Evolutionary conservation across 805 yeast species (phyloP).

Genomic region (Barnettozyma californica): DNA sequence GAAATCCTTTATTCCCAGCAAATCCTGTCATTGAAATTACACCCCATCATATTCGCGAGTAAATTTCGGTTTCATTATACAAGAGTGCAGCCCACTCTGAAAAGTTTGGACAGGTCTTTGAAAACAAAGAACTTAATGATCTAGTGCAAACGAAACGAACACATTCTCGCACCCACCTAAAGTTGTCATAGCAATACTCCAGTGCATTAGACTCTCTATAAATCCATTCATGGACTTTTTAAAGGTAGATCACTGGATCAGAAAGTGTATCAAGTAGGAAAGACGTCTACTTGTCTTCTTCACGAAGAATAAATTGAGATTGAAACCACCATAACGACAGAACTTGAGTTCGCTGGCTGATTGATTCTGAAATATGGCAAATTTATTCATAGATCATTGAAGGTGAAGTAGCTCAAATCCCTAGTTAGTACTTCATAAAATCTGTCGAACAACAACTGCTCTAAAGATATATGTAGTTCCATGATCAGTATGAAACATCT

Average conservation of each 20-base stretch:
- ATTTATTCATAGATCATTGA: slow-evolving; percentile 29
- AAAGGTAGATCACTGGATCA: slow-evolving; percentile 36
- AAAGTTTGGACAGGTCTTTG: slow-evolving; percentile 32
- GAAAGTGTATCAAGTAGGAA: slow-evolving; percentile 33
- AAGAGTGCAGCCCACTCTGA: slow-evolving; percentile 29
- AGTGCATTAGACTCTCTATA: slow-evolving; percentile 35
- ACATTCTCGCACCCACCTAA: slow-evolving; percentile 36
- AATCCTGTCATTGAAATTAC: slow-evolving; percentile 29
- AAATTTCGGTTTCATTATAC: slow-evolving; percentile 33
- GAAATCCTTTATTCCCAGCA: slow-evolving; percentile 37
- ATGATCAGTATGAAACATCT: slow-evolving; percentile 36
- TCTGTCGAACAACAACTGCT: slow-evolving; percentile 30
- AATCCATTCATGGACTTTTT: slow-evolving; percentile 36
- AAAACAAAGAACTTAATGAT: slow-evolving; percentile 32
- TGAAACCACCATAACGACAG: slow-evolving; percentile 37
- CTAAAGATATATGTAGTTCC: slow-evolving; percentile 34
- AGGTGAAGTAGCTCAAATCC: slow-evolving; percentile 32
- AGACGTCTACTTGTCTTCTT: slow-evolving; percentile 36
- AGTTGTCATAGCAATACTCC: slow-evolving; percentile 33
- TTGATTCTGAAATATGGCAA: slow-evolving; percentile 25
- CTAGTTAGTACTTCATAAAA: slow-evolving; percentile 27
- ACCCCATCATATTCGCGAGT: slow-evolving; percentile 35
- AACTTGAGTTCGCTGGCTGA: slow-evolving; percentile 34
- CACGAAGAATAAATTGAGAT: slow-evolving; percentile 34
- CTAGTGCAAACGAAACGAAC: slow-evolving; percentile 36